Evolutionary conservation across 2,329 filamentous ascomycete species (phyloP), one percentile per base, ranked within the genome.

Genomic region (Fonsecaea monophora): DNA sequence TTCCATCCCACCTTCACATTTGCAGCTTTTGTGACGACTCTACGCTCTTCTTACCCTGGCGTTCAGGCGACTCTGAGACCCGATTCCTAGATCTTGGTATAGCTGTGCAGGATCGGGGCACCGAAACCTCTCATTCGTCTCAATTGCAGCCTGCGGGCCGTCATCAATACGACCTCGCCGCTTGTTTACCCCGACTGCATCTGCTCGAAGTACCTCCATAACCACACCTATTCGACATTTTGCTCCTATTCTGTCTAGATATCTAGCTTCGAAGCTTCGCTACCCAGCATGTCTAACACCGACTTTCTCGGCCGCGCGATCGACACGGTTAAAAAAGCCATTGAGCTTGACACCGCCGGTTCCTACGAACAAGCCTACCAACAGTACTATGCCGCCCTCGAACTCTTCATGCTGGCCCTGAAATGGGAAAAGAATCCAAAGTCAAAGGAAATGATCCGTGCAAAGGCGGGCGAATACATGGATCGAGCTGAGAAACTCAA

Each of bases 401-500:
- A 99, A 82, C 88, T 98, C 66, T 99, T 98, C 85, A 97, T 99
- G 91, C 91, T 98, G 68, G 95, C 95, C 38, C 86, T 99, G 68
- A 99, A 99, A 85, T 99, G 94, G 94, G 95, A 99, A 83, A 99
- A 98, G 87, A 98, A 97, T 82, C 89, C 91, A 70, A 94, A 94
- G 74, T 94, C 92, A 71, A 98, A 98, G 84, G 93, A 96, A 77
- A 96, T 97, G 87, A 97, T 99, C 79, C 90, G 95, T 73, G 89
- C 91, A 74, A 98, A 98, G 84, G 93, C 94, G 21, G 91, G 86
- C 74, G 94, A 97, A 78, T 99, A 99, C 84, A 97, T 99, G 90
- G 94, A 97, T 81, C 92, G 95, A 70, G 95, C 95, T 71, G 95
- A 99, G 84, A 98, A 98, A 83, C 87, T 99, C 71, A 99, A 99